Conservation (phyloP, 345 rosid genomes). For the Mercurialis annua region DNA sequence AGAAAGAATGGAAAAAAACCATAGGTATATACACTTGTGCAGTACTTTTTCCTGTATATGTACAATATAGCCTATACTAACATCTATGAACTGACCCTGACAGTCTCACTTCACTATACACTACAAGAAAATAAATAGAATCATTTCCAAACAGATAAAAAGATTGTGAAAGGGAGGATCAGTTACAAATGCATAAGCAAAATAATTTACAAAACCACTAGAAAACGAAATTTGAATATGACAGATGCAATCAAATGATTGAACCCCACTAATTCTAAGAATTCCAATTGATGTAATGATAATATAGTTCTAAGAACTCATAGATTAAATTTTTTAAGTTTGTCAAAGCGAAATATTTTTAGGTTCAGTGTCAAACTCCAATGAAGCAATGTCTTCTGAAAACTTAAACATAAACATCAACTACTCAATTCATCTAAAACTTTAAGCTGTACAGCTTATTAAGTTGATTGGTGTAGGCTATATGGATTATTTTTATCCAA, state of each 20-base stretch:
- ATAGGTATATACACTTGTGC: too few species aligned
- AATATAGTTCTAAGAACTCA: background rate
- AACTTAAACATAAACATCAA: too few species aligned
- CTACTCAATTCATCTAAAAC: too few species aligned
- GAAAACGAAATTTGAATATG: background rate
- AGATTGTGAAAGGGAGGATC: background rate
- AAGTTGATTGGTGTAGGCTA: too few species aligned
- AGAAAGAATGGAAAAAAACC: background rate
- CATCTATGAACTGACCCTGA: background rate
- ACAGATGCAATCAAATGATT: background rate
- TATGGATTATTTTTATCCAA: too few species aligned
- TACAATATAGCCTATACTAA: background rate
- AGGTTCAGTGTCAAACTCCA: background rate
- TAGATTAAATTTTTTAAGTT: background rate
- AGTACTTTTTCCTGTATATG: too few species aligned
- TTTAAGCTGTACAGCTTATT: too few species aligned
- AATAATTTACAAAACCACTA: background rate
- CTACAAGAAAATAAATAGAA: background rate
- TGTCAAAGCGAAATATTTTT: background rate
- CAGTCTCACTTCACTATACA: background rate
- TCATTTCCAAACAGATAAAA: background rate
- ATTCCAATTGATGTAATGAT: background rate
- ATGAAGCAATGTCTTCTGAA: background rate
- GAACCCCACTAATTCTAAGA: background rate
- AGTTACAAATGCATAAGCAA: background rate